Conservation (phyloP, 2,329 filamentous ascomycete genomes). For the Emergomyces pasteurianus region DNA sequence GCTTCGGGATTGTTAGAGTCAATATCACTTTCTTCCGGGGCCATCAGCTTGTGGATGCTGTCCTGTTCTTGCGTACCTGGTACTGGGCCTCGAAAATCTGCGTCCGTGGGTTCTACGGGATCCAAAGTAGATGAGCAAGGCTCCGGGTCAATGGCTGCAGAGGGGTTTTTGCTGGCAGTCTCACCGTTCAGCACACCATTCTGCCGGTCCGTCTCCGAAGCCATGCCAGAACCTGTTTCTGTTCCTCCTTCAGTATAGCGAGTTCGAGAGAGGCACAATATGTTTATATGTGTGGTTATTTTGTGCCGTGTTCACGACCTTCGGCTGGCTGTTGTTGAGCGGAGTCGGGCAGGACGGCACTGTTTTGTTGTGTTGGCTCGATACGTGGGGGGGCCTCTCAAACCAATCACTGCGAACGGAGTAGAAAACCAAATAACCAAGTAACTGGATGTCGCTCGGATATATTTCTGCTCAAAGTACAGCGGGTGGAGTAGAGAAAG, state of each 20-base stretch:
- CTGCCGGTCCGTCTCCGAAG: neutral
- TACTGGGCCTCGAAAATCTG: neutral
- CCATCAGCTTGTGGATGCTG: neutral
- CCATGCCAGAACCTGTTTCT: neutral
- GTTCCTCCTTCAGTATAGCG: neutral
- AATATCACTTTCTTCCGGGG: neutral
- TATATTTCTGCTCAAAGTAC: neutral
- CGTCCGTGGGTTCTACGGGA: neutral
- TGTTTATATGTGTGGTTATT: neutral
- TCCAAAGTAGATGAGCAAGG: neutral
- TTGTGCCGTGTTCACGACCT: neutral
- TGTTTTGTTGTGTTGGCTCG: neutral
- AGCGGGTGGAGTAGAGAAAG: neutral
- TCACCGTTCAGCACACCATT: conserved; percentile 2
- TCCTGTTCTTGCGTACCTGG: neutral
- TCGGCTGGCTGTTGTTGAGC: neutral
- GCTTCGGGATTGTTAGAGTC: neutral
- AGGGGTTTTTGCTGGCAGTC: neutral
- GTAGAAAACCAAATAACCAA: neutral
- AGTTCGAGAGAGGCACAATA: neutral
- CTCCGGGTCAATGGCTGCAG: neutral
- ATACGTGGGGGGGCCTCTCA: neutral
- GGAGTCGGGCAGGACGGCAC: neutral
- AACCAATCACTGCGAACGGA: neutral
- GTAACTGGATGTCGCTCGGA: neutral